Percentiles rank a stretch among this genome's conserved stretches.
phyloP scores from a whole-genome alignment of 441 rosid genomes.

The Brassica balearica region DNA sequence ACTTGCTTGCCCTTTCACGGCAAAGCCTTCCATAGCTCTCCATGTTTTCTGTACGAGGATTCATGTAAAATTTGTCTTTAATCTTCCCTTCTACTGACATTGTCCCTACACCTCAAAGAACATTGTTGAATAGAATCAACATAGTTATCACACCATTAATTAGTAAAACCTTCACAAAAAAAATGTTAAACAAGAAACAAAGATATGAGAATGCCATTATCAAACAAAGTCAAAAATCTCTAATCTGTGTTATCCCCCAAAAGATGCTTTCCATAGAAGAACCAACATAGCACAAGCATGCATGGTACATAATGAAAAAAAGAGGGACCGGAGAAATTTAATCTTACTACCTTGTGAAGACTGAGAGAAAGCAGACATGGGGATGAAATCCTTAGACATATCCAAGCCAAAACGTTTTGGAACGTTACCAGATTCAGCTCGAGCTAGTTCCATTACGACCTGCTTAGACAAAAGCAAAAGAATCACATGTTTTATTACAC shows the following conservation, averaged over 20 bases:
- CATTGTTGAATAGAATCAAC: constrained; percentile 20
- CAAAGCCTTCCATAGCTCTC: constrained; percentile 66
- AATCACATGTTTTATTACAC: not conserved
- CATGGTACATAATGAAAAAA: not conserved
- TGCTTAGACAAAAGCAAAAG: constrained; percentile 6
- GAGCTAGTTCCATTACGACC: constrained; percentile 46
- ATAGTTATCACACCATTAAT: not conserved
- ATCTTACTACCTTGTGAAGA: constrained; percentile 49
- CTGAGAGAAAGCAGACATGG: constrained; percentile 59
- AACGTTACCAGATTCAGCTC: constrained; percentile 48
- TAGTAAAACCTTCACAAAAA: not conserved
- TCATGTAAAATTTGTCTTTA: constrained; percentile 68
- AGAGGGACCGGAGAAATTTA: not conserved
- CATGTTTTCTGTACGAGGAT: constrained; percentile 61
- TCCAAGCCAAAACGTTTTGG: constrained; percentile 59
- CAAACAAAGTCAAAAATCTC: too few relatives aligned
- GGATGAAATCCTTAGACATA: constrained; percentile 61
- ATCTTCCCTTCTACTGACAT: constrained; percentile 60
- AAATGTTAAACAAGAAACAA: not conserved
- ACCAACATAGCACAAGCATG: not conserved
- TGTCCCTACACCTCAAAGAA: constrained; percentile 48
- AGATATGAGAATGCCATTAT: not conserved
- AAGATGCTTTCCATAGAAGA: not conserved
- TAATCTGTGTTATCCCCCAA: not conserved
- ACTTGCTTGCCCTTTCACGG: constrained; percentile 62